Evolutionary conservation across 2,329 filamentous ascomycete species (phyloP), one percentile per base, ranked within the genome.

Genomic region (Penicillium sp.): DNA sequence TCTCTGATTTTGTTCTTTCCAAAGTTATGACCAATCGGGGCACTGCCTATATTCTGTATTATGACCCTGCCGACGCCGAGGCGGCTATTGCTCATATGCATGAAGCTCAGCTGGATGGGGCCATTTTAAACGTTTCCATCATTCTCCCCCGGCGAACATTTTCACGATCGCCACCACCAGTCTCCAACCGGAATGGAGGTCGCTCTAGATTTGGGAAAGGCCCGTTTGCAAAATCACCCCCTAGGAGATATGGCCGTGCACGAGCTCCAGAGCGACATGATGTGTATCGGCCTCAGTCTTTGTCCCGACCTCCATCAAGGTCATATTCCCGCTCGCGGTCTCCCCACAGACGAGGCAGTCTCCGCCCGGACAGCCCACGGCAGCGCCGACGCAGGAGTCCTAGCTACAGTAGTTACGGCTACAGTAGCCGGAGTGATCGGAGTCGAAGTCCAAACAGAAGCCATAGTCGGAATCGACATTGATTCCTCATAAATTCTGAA

Each of bases 41-140:
- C 32, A 94, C 88, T 18, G 93, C 91, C 20, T 97, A 96, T 64
- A 89, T 97, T 48, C 76, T 95, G 28, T 98, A 85, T 67, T 74
- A 81, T 38, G 76, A 84, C 51, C 80, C 89, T 50, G 74, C 79
- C 34, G 85, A 91, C 49, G 91, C 93, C 16, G 88, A 96, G 67
- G 76, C 81, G 10, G 93, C 93, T 18, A 94, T 96, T 54, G 81
- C 90, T 13, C 87, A 94, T 63, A 97, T 98, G 93, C 93, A 98
- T 66, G 93, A 98, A 70, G 88, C 87, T n/a, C 87, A 94, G 60
- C 71, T 95, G 18, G 90, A 96, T 64, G 89, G 89, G 36, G 80
- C 83, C 15, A 75, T 81, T 26, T 83, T 96, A 58, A 85, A 84
- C 58, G 90, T 96, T 33, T 93, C 87, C 30, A 93, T 96, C 51